Conservation (phyloP, 768 basidiomycete genomes). For the Agaricus subrufescens region DNA sequence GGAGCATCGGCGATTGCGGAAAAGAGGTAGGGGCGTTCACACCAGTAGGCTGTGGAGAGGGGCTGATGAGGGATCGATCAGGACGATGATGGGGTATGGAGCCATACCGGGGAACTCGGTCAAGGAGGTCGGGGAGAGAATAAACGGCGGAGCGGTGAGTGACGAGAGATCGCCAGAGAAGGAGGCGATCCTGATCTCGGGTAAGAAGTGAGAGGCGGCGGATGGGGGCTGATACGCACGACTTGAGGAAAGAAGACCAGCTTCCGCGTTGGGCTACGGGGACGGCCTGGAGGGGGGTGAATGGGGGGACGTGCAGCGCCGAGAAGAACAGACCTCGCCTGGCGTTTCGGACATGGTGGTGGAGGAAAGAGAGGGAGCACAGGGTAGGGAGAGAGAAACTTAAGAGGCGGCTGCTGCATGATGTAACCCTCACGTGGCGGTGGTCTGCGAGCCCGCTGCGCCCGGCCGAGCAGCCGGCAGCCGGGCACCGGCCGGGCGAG, state of each 20-base stretch:
- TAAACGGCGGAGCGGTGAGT: conserved; percentile 86
- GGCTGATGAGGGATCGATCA: background rate
- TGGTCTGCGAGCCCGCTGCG: background rate
- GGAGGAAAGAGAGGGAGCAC: background rate
- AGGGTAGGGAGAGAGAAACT: background rate
- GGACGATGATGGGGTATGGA: conserved; percentile 1
- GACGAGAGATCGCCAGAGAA: conserved; percentile 86
- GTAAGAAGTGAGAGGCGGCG: conserved; percentile 1
- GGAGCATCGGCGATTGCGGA: conserved; percentile 77
- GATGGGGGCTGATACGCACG: conserved; percentile 41
- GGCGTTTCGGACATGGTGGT: conserved; percentile 19
- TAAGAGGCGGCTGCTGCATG: background rate
- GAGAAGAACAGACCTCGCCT: conserved; percentile 20
- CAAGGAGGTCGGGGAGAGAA: conserved; percentile 84
- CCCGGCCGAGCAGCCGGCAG: background rate
- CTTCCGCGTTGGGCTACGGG: conserved; percentile 79
- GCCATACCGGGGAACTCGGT: conserved; percentile 85
- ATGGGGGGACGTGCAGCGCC: too few relatives aligned
- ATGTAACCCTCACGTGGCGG: conserved; percentile 4
- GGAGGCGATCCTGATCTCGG: conserved; percentile 60
- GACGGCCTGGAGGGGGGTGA: conserved; percentile 47
- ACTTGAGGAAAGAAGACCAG: conserved; percentile 91
- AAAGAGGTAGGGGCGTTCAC: conserved; percentile 89
- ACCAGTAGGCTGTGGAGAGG: conserved; percentile 77
- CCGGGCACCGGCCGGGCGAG: background rate